Conservation (phyloP, 768 basidiomycete species). For the Mycena capillaripes region DNA sequence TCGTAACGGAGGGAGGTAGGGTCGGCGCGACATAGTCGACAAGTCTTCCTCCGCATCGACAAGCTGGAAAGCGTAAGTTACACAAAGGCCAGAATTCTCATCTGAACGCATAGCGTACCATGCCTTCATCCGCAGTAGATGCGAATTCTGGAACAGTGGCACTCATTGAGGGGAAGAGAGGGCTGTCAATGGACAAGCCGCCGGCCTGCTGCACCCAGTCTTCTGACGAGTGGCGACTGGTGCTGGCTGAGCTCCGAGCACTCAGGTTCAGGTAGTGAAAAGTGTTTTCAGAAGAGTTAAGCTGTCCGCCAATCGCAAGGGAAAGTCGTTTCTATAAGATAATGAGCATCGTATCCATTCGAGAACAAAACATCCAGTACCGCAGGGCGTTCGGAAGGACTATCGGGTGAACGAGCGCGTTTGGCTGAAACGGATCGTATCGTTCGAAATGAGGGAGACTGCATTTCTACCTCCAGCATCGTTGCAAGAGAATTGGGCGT, state of each 20-base stretch:
- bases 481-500: slow-evolving; percentile 8
- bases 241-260: slow-evolving; percentile 46
- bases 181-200: slow-evolving; percentile 75
- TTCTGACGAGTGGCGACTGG: slow-evolving; percentile 64
- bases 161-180: slow-evolving; percentile 44
- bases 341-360: not conserved
- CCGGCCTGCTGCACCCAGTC: slow-evolving; percentile 85
- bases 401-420: slow-evolving; percentile 74
- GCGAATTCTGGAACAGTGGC: slow-evolving; percentile 6
- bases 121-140: slow-evolving; percentile 59
- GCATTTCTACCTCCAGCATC: slow-evolving; percentile 69
- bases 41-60: slow-evolving; percentile 43
- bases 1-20: slow-evolving; percentile 34
- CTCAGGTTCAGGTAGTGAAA: slow-evolving; percentile 37
- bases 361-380: slow-evolving; percentile 53
- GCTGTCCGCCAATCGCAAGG: slow-evolving; percentile 50
- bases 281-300: slow-evolving; percentile 10
- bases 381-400: slow-evolving; percentile 64
- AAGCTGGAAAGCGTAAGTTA: slow-evolving; percentile 38
- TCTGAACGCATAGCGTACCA: slow-evolving; percentile 51
- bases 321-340: slow-evolving; percentile 70
- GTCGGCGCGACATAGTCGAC: slow-evolving; percentile 18
- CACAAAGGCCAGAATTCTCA: not conserved
- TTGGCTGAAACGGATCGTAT: slow-evolving; percentile 58
- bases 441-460: slow-evolving; percentile 58